A percentile compares a stretch with the other conserved stretches of the same genome.
Evolutionary conservation across 345 rosid species (phyloP).

Genomic region (Theobroma cacao): DNA sequence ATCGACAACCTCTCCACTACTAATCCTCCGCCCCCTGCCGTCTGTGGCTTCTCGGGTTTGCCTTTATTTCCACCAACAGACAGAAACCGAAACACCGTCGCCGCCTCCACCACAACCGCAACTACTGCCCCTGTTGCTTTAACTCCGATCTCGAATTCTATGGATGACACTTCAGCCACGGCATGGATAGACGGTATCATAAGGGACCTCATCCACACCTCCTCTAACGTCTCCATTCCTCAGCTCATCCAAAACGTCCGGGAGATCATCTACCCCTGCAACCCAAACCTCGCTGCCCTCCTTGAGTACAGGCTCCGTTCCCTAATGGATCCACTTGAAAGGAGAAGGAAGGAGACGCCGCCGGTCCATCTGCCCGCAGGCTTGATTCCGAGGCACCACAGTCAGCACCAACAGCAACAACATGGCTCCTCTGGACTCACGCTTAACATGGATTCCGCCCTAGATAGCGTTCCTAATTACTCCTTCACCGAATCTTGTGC

Average conservation of each 20-base stretch:
- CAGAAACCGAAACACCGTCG: constrained; percentile 20
- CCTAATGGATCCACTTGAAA: constrained; percentile 48
- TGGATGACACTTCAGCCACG: constrained; percentile 68
- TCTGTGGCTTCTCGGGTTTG: constrained; percentile 89
- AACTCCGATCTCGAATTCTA: constrained; percentile 21
- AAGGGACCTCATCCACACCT: constrained; percentile 74
- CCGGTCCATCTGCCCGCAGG: constrained; percentile 22
- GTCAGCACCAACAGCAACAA: constrained; percentile 16
- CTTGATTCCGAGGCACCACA: constrained; percentile 19
- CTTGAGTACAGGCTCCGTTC: constrained; percentile 81
- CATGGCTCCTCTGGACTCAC: constrained; percentile 30
- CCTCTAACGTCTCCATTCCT: constrained; percentile 81
- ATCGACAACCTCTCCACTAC: constrained; percentile 15
- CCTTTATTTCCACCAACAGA: constrained; percentile 79
- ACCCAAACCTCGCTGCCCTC: constrained; percentile 84
- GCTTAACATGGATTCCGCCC: constrained; percentile 25
- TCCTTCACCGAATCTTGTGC: constrained; percentile 23
- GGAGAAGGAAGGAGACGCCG: constrained; percentile 28
- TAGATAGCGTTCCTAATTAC: constrained; percentile 23
- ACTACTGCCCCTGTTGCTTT: constrained; percentile 12
- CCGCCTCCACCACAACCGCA: neutral
- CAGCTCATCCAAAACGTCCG: constrained; percentile 95
- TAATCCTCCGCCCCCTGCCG: constrained; percentile 47
- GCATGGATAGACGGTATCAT: constrained; percentile 92
- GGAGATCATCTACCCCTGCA: constrained; percentile 90